A percentile compares a stretch with the other conserved stretches of the same genome.
phyloP scores from a whole-genome alignment of 495 filamentous ascomycete genomes.

The Xylaria venustula region DNA sequence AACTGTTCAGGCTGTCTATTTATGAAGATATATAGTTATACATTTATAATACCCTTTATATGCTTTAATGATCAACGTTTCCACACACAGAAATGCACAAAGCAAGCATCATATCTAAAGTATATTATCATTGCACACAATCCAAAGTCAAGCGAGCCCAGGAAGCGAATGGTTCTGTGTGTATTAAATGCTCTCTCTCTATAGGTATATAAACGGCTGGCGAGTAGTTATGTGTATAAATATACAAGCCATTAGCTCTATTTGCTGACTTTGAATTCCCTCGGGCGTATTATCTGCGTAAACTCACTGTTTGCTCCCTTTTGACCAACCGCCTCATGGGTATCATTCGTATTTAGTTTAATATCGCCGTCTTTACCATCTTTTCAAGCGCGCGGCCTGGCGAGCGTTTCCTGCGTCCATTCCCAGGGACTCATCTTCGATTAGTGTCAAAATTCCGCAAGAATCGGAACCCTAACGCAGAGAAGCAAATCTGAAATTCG shows the following conservation, averaged over 20 bases:
- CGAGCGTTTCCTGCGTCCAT: too few relatives aligned
- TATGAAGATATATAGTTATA: too few relatives aligned
- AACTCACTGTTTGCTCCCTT: background rate
- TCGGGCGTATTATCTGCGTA: background rate
- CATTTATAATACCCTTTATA: too few relatives aligned
- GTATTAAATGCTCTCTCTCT: constrained; percentile 13
- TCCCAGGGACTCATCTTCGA: too few relatives aligned
- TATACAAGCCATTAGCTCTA: background rate
- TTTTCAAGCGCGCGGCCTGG: background rate
- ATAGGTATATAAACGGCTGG: constrained; percentile 11
- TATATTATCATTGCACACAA: background rate
- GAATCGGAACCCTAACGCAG: too few relatives aligned
- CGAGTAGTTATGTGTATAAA: background rate
- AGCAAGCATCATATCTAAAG: background rate
- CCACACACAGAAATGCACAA: too few relatives aligned
- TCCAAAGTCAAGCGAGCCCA: background rate
- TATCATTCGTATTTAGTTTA: constrained; percentile 12
- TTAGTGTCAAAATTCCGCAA: too few relatives aligned
- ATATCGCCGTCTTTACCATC: background rate
- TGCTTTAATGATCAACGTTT: too few relatives aligned
- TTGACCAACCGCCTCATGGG: background rate
- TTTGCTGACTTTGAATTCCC: background rate
- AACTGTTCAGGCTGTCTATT: too few relatives aligned
- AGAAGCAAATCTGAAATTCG: too few relatives aligned
- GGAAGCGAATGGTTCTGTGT: constrained; percentile 7